phyloP scores from a whole-genome alignment of 2,329 filamentous ascomycete species.

The Paramyrothecium roridum region DNA sequence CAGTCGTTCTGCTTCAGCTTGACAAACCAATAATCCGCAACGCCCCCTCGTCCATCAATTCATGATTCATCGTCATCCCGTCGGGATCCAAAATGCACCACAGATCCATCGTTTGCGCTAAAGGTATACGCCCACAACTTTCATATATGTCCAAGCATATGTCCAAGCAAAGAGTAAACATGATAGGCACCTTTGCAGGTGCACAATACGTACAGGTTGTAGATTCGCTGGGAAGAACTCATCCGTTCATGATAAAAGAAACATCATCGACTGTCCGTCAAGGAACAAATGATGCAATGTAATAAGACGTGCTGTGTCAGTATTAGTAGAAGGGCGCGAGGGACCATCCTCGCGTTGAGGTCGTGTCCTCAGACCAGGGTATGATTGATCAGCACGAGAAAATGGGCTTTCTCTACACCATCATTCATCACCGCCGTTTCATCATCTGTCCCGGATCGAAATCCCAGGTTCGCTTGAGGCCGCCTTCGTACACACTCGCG shows the following conservation, averaged over 20 bases:
- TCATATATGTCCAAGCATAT: too few relatives aligned
- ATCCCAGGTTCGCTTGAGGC: slow-evolving; percentile 61
- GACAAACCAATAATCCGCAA: neutral
- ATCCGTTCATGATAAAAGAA: too few relatives aligned
- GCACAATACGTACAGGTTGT: too few relatives aligned
- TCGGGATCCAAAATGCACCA: neutral
- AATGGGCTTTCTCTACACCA: neutral
- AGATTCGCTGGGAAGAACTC: too few relatives aligned
- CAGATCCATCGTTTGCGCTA: neutral
- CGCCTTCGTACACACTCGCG: slow-evolving; percentile 65
- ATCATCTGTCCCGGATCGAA: slow-evolving; percentile 38
- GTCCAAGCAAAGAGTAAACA: too few relatives aligned
- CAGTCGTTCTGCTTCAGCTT: neutral
- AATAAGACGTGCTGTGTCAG: too few relatives aligned
- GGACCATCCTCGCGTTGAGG: too few relatives aligned
- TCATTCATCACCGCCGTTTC: slow-evolving; percentile 20
- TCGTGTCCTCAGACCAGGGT: too few relatives aligned
- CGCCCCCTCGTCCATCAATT: neutral
- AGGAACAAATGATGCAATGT: too few relatives aligned
- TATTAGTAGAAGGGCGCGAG: too few relatives aligned
- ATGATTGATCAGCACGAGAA: neutral
- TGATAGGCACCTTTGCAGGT: too few relatives aligned
- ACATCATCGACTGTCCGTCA: too few relatives aligned
- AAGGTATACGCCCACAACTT: neutral
- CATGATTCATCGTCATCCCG: neutral